Evolutionary conservation across 2,329 filamentous ascomycete genomes (phyloP).

Genomic region (Fusarium newnesense): DNA sequence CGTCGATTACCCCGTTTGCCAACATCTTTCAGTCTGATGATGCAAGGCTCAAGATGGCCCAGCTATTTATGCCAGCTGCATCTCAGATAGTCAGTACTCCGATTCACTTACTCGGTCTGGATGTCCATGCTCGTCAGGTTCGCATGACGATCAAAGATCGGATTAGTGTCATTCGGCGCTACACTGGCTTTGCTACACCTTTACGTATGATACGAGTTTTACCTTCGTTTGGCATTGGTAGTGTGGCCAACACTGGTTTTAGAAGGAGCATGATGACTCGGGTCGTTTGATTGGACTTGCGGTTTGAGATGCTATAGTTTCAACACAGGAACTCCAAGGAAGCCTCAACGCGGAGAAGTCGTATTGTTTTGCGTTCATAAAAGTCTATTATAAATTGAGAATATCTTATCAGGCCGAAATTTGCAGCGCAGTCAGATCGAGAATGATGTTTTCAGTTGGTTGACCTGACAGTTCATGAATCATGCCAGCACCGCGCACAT

Average conservation of each 20-base stretch:
- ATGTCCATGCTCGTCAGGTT: slow-evolving; percentile 30
- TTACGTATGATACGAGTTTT: slow-evolving; percentile 38
- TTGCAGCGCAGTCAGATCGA: rapidly evolving
- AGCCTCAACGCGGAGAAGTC: slow-evolving; percentile 30
- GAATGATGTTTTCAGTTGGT: not conserved
- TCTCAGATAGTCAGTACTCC: slow-evolving; percentile 41
- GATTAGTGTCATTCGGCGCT: slow-evolving; percentile 17
- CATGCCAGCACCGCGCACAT: not conserved
- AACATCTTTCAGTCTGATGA: slow-evolving; percentile 37
- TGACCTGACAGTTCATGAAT: not conserved
- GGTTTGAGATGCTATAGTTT: slow-evolving; percentile 14
- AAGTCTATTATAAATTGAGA: not conserved
- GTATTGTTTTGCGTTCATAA: not conserved
- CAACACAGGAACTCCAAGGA: slow-evolving; percentile 27
- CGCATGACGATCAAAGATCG: slow-evolving; percentile 33
- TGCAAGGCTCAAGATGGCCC: slow-evolving; percentile 38
- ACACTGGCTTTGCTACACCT: slow-evolving; percentile 35
- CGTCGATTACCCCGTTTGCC: slow-evolving; percentile 27
- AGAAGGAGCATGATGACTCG: slow-evolving; percentile 33
- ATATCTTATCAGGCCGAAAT: not conserved
- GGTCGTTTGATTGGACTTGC: slow-evolving; percentile 8
- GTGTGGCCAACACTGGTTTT: slow-evolving; percentile 40
- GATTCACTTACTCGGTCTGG: slow-evolving; percentile 40
- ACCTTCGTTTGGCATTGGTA: slow-evolving; percentile 39
- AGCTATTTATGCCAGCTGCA: slow-evolving; percentile 37